A percentile compares a stretch with the other conserved stretches of the same genome.
Conservation (phyloP, 768 basidiomycete species). For the Trametes gibbosa region DNA sequence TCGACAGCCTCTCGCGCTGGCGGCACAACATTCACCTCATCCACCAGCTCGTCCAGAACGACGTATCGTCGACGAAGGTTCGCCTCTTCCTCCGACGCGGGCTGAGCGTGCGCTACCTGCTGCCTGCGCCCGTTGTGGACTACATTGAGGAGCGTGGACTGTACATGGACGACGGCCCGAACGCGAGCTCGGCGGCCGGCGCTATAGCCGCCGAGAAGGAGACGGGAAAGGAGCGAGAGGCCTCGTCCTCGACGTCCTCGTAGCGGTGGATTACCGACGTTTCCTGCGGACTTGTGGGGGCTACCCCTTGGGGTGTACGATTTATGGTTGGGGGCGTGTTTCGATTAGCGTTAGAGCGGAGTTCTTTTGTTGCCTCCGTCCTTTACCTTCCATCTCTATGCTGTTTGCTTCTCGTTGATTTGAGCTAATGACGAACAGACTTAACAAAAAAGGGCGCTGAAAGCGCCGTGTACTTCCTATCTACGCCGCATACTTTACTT, state of each 20-base stretch:
- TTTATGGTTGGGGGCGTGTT: neutral
- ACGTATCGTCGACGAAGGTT: conserved; percentile 94
- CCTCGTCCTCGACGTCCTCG: neutral
- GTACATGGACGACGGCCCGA: conserved; percentile 60
- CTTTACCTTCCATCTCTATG: neutral
- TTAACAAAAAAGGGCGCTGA: neutral
- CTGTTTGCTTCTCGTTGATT: neutral
- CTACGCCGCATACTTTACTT: neutral
- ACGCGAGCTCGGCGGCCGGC: conserved; percentile 29
- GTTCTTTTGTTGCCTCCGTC: neutral
- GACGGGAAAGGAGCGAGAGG: conserved; percentile 38
- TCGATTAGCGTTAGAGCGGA: neutral
- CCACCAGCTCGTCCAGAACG: conserved; percentile 93
- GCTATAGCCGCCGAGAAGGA: conserved; percentile 30
- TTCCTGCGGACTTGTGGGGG: neutral
- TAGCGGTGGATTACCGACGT: neutral
- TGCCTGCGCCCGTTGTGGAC: conserved; percentile 87
- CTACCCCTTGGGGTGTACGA: neutral
- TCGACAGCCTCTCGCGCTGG: conserved; percentile 70
- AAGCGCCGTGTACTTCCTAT: neutral
- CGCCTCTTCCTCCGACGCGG: conserved; percentile 77
- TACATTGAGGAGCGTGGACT: conserved; percentile 88
- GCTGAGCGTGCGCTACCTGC: conserved; percentile 82
- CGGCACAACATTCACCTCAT: conserved; percentile 87
- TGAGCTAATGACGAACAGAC: neutral